phyloP scores from a whole-genome alignment of 257 asterid genomes.

The Solanum virginianum region DNA sequence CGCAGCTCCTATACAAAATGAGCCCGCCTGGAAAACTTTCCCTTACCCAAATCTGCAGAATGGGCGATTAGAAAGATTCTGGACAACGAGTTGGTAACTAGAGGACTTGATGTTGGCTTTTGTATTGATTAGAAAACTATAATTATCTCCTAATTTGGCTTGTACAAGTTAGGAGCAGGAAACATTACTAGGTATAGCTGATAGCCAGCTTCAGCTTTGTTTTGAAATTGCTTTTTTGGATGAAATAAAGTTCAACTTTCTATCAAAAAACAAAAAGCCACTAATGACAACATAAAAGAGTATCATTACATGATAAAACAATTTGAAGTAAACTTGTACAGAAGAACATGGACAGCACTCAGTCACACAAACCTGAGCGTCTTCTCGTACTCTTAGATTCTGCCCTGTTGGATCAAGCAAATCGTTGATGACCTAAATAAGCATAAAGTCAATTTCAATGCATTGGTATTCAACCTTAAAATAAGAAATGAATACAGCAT shows the following conservation, averaged over 20 bases:
- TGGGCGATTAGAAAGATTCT: not conserved
- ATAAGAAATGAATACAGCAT: not conserved
- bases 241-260: not conserved
- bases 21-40: not conserved
- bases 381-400: constrained; percentile 73
- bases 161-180: not conserved
- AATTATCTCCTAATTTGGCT: not conserved
- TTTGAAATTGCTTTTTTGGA: not conserved
- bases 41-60: not conserved
- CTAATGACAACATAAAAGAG: not conserved
- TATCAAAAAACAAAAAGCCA: not conserved
- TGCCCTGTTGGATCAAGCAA: constrained; percentile 80
- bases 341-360: not conserved
- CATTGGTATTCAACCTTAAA: not conserved
- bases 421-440: constrained; percentile 75
- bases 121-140: not conserved
- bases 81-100: not conserved
- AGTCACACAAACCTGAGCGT: constrained; percentile 45
- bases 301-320: not conserved
- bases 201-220: not conserved
- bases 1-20: not conserved
- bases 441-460: not conserved
- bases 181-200: not conserved
- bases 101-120: not conserved
- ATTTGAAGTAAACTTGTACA: not conserved